phyloP scores from a whole-genome alignment of 1,139 yeast genomes.

The Pichia sp. region DNA sequence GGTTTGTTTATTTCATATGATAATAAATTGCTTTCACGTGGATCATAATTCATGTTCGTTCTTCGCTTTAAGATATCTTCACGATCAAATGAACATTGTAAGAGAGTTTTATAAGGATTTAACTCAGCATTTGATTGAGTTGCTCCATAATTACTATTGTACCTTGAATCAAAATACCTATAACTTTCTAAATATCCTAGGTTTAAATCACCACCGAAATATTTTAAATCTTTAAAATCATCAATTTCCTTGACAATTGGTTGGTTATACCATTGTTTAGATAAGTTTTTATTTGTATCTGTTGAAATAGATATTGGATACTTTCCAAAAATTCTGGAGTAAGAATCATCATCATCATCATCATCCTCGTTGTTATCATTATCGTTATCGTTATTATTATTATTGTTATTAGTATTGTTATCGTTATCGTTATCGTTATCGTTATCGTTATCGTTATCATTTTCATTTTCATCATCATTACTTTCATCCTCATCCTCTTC shows the following conservation, averaged over 20 bases:
- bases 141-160: not conserved
- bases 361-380: not conserved
- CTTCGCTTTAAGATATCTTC: conserved; percentile 9
- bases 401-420: conserved; percentile 1
- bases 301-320: conserved; percentile 10
- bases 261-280: conserved; percentile 18
- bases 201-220: conserved; percentile 13
- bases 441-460: not conserved
- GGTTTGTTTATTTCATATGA: conserved; percentile 1
- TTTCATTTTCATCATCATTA: not conserved
- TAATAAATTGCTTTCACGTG: conserved; percentile 1
- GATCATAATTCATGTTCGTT: not conserved
- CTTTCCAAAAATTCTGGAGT: conserved; percentile 7
- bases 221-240: conserved; percentile 12
- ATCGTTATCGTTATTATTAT: not conserved
- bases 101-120: conserved; percentile 1
- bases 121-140: not conserved
- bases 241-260: conserved; percentile 26
- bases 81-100: conserved; percentile 14
- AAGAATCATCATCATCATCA: not conserved
- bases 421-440: conserved; percentile 7
- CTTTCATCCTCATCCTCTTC: not conserved
- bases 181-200: conserved; percentile 15
- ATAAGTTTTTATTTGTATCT: not conserved
- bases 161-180: conserved; percentile 5